Evolutionary conservation across 2,329 filamentous ascomycete genomes (phyloP).

Genomic region (Colletotrichum spaethianum): DNA sequence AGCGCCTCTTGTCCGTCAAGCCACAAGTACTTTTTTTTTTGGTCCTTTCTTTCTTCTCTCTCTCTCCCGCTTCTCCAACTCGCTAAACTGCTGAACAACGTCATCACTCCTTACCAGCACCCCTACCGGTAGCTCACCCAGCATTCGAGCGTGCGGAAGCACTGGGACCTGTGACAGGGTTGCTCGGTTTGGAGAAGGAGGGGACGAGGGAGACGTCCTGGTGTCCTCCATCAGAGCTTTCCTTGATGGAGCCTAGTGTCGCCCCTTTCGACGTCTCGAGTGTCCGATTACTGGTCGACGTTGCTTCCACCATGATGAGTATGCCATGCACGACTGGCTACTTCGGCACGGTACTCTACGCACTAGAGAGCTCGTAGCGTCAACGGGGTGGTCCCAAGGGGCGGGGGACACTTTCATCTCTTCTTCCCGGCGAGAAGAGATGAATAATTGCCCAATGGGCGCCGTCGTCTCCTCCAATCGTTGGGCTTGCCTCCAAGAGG

Average conservation of each 20-base stretch:
- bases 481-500: constrained; percentile 14
- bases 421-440: neutral
- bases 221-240: constrained; percentile 17
- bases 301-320: constrained; percentile 4
- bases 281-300: constrained; percentile 30
- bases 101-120: constrained; percentile 3
- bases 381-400: constrained; percentile 10
- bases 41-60: neutral
- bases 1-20: neutral
- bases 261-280: constrained; percentile 16
- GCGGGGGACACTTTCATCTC: constrained; percentile 6
- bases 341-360: constrained; percentile 13
- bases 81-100: neutral
- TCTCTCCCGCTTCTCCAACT: neutral
- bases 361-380: neutral
- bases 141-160: neutral
- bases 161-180: neutral
- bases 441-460: neutral
- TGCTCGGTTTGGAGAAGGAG: neutral
- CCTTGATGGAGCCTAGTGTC: constrained; percentile 20
- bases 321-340: constrained; percentile 28
- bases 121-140: too few species aligned
- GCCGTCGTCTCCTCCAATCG: constrained; percentile 13
- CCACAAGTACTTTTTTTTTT: neutral
- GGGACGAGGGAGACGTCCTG: neutral